phyloP scores from a whole-genome alignment of 352 stramenopile genomes.

The Pythium plurisporium region DNA sequence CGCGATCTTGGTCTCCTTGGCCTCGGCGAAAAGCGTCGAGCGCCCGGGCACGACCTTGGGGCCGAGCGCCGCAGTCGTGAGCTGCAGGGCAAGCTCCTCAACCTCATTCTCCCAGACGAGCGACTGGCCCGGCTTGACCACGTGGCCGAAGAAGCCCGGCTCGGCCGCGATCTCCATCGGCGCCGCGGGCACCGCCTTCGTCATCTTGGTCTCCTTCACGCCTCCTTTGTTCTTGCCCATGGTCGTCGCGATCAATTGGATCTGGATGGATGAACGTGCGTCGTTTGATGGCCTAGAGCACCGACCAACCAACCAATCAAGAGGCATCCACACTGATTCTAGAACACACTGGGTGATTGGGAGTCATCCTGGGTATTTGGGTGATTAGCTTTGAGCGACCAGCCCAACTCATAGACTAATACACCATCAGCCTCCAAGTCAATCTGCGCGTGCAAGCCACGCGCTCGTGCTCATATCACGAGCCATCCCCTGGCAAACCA shows the following conservation, averaged over 20 bases:
- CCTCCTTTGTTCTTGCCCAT: constrained; percentile 30
- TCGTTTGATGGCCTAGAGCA: constrained; percentile 22
- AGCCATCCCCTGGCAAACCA: too few relatives aligned
- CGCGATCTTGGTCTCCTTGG: constrained; percentile 68
- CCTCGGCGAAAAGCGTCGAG: constrained; percentile 69
- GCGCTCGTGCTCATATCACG: too few relatives aligned
- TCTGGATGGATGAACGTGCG: constrained; percentile 3
- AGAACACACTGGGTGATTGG: constrained; percentile 11
- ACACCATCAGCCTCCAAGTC: too few relatives aligned
- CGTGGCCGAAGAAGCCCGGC: constrained; percentile 78
- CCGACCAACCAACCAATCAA: constrained; percentile 26
- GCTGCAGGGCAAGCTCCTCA: constrained; percentile 71
- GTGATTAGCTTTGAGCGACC: background rate
- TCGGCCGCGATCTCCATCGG: constrained; percentile 41
- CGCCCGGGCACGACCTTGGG: constrained; percentile 43
- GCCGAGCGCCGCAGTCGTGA: constrained; percentile 72
- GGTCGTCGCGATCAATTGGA: background rate
- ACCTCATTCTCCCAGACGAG: constrained; percentile 69
- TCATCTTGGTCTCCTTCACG: constrained; percentile 1
- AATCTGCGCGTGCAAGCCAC: too few relatives aligned
- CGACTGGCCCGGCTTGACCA: constrained; percentile 55
- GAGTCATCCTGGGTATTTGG: constrained; percentile 1
- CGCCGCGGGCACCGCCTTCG: background rate
- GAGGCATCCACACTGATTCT: too few relatives aligned
- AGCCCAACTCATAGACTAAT: too few relatives aligned